Percentiles rank a stretch among this genome's conserved stretches.
phyloP scores from a whole-genome alignment of 2,329 filamentous ascomycete genomes.

The Nigrospora oryzae region DNA sequence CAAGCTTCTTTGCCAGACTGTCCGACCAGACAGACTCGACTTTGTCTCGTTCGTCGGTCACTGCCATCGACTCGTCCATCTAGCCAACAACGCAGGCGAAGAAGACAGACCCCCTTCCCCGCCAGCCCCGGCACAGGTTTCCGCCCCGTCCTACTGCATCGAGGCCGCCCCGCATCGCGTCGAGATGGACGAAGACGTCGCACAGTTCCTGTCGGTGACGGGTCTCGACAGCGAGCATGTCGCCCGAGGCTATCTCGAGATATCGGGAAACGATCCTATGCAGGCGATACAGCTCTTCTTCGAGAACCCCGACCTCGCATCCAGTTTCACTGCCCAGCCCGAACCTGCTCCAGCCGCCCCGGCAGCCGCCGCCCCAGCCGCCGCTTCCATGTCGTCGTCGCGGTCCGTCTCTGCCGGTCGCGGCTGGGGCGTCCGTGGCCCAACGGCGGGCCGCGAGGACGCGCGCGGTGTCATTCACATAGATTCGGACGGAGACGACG shows the following conservation, averaged over 20 bases:
- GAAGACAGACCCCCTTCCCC: too few species aligned
- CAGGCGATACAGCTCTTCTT: constrained; percentile 87
- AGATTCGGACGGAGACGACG: constrained; percentile 58
- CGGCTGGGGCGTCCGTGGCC: constrained; percentile 3
- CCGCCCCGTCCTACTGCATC: too few species aligned
- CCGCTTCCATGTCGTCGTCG: constrained; percentile 5
- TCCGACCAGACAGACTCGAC: too few species aligned
- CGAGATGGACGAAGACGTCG: constrained; percentile 64
- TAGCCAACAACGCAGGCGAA: too few species aligned
- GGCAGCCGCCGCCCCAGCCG: constrained; percentile 22
- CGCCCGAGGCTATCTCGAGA: constrained; percentile 73
- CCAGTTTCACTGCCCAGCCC: constrained; percentile 29
- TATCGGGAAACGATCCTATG: constrained; percentile 77
- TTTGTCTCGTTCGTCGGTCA: too few species aligned
- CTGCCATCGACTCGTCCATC: too few species aligned
- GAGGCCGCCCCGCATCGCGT: neutral
- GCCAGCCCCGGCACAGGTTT: too few species aligned
- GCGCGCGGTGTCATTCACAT: constrained; percentile 60
- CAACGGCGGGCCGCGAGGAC: constrained; percentile 36
- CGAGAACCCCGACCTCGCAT: constrained; percentile 70
- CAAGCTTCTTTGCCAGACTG: too few species aligned
- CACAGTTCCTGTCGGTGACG: constrained; percentile 76
- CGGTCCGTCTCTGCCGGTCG: too few species aligned
- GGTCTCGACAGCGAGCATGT: constrained; percentile 58
- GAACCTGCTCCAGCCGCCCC: constrained; percentile 23